Percentiles rank a stretch among this genome's conserved stretches.
These are phyloP conservation scores for Cyberlindnera amylophila DNA, from an alignment of 805 yeast genomes.

Conservation along the genomic window DNA sequence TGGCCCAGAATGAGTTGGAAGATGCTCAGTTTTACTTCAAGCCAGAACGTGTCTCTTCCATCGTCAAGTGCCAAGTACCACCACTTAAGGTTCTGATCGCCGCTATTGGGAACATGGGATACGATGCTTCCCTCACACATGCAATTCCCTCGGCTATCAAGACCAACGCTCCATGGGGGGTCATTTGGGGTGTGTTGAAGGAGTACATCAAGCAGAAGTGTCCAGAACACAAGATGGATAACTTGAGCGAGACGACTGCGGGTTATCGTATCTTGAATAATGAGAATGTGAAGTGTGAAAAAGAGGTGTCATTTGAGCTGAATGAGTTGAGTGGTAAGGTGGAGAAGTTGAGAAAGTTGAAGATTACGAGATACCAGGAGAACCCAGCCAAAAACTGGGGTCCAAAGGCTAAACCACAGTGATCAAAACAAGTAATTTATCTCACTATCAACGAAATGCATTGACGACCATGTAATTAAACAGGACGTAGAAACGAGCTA, in stretches of 20 bases:
- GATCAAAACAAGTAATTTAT: not conserved
- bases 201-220: conserved; percentile 51
- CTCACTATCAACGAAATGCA: too few species aligned
- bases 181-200: conserved; percentile 67
- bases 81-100: conserved; percentile 67
- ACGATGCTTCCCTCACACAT: conserved; percentile 80
- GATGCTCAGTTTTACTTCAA: conserved; percentile 74
- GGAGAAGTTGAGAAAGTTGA: conserved; percentile 62
- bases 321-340: conserved; percentile 56
- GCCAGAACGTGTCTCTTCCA: conserved; percentile 70
- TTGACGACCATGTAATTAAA: too few species aligned
- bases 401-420: conserved; percentile 76
- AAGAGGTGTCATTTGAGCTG: conserved; percentile 53
- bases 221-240: conserved; percentile 31
- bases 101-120: conserved; percentile 83
- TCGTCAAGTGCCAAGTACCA: conserved; percentile 80
- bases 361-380: conserved; percentile 83
- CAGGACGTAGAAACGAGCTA: too few species aligned
- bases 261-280: conserved; percentile 56
- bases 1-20: conserved; percentile 71
- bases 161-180: conserved; percentile 85
- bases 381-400: conserved; percentile 98
- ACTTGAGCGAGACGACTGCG: conserved; percentile 41
- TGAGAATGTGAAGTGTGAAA: conserved; percentile 33
- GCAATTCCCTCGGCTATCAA: conserved; percentile 82